Evolutionary conservation across 139 green algal species (phyloP).

Genomic region (Tetradesmus lagerheimii): DNA sequence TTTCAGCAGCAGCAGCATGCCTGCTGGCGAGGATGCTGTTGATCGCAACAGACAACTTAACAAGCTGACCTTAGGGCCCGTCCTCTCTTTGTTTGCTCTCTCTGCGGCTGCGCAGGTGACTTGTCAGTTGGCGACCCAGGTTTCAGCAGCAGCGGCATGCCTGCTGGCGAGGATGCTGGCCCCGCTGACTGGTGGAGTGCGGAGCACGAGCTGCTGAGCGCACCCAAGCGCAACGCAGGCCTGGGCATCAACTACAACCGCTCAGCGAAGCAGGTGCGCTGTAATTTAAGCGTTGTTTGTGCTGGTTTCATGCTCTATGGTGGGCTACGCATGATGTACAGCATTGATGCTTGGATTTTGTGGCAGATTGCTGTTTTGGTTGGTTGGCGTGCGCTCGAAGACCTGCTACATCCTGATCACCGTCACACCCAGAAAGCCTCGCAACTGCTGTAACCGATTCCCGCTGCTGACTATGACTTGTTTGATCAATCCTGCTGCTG

Average conservation of each 20-base stretch:
- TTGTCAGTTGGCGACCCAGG: conserved; percentile 20
- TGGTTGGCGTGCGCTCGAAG: conserved; percentile 87
- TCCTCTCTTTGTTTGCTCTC: too few relatives aligned
- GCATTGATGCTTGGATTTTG: too few relatives aligned
- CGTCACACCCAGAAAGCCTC: background rate
- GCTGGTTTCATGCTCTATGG: too few relatives aligned
- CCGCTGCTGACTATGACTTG: too few relatives aligned
- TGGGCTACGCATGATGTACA: too few relatives aligned
- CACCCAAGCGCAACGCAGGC: conserved; percentile 40
- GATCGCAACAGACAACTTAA: too few relatives aligned
- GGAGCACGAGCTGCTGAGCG: conserved; percentile 54
- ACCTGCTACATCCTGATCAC: conserved; percentile 72
- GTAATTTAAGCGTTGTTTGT: too few relatives aligned
- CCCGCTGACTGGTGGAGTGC: conserved; percentile 24
- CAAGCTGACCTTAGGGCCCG: too few relatives aligned
- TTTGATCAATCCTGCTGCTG: background rate
- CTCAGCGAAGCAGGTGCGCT: conserved; percentile 69
- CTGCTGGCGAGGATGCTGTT: too few relatives aligned
- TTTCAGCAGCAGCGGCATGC: background rate
- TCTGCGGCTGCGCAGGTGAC: conserved; percentile 20
- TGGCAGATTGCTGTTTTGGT: conserved; percentile 74
- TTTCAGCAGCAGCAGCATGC: background rate
- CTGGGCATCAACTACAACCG: conserved; percentile 75
- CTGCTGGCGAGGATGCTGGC: background rate
- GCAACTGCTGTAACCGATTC: too few relatives aligned